Conservation (phyloP, 164 flowering plant genomes). For the Aristolochia fimbriata region DNA sequence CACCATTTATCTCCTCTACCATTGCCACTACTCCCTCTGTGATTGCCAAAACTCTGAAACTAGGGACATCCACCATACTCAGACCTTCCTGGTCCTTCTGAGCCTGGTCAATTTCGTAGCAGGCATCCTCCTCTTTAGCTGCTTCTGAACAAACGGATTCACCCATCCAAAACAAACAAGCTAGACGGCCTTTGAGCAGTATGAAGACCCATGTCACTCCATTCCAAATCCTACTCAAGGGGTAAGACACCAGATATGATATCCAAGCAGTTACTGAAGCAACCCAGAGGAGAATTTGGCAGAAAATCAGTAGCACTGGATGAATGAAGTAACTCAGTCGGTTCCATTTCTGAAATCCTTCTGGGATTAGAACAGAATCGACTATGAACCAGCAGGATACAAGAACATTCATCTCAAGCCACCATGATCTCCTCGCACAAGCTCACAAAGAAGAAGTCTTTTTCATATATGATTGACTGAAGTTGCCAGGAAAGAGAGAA, state of each 20-base stretch:
- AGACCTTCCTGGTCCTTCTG: constrained; percentile 4
- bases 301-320: constrained; percentile 29
- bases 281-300: constrained; percentile 34
- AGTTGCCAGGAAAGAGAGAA: constrained; percentile 7
- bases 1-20: constrained; percentile 1
- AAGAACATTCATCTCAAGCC: constrained; percentile 21
- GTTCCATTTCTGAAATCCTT: constrained; percentile 38
- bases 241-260: constrained; percentile 2
- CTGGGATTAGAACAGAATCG: constrained; percentile 30
- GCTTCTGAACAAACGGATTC: constrained; percentile 1
- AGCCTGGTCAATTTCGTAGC: constrained; percentile 6
- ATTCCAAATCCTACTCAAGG: constrained; percentile 7
- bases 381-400: constrained; percentile 35
- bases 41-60: not conserved
- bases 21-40: not conserved
- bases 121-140: constrained; percentile 3
- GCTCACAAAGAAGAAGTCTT: too few relatives aligned
- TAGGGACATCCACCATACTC: not conserved
- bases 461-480: not conserved
- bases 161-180: not conserved
- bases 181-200: not conserved
- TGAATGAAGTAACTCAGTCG: constrained; percentile 41
- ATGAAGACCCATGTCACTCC: constrained; percentile 3
- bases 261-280: constrained; percentile 12
- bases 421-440: not conserved